These are phyloP conservation scores for Coniochaeta hoffmannii DNA, from an alignment of 2,329 filamentous ascomycete species.

Conservation along the genomic window DNA sequence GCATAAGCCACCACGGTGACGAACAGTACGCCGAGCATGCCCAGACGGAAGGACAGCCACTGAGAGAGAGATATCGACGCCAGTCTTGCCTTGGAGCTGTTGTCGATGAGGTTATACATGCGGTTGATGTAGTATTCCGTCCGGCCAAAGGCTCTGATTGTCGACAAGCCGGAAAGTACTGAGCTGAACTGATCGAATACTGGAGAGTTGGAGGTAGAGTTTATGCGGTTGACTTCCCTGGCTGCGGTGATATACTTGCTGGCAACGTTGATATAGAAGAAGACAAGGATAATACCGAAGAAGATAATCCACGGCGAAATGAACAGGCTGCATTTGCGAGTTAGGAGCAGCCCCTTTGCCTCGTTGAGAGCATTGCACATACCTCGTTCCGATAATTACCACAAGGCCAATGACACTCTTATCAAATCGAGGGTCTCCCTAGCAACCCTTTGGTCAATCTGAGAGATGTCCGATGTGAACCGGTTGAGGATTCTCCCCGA, in stretches of 20 bases:
- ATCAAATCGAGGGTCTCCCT: constrained; percentile 21
- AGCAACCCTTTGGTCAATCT: constrained; percentile 26
- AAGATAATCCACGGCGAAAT: constrained; percentile 27
- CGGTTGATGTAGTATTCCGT: constrained; percentile 26
- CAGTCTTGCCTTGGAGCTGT: constrained; percentile 23
- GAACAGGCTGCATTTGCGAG: constrained; percentile 15
- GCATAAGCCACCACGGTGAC: constrained; percentile 27
- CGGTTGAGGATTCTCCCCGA: constrained; percentile 34
- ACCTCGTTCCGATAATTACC: constrained; percentile 28
- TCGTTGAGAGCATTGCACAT: constrained; percentile 16
- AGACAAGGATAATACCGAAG: constrained; percentile 25
- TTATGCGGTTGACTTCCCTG: constrained; percentile 32
- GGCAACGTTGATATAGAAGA: constrained; percentile 25
- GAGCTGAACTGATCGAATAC: constrained; percentile 34
- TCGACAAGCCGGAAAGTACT: constrained; percentile 30
- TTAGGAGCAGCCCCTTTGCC: constrained; percentile 18
- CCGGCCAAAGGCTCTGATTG: constrained; percentile 32
- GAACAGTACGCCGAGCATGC: constrained; percentile 30
- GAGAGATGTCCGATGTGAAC: constrained; percentile 30
- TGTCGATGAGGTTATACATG: constrained; percentile 25
- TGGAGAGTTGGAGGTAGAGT: constrained; percentile 31
- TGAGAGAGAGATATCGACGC: constrained; percentile 21
- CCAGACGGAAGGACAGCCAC: constrained; percentile 31
- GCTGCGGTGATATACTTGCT: constrained; percentile 27
- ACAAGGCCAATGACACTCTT: constrained; percentile 20